Base-by-base conservation (phyloP, 2,329 filamentous ascomycete genomes). In the Ophiostoma sp. region DNA sequence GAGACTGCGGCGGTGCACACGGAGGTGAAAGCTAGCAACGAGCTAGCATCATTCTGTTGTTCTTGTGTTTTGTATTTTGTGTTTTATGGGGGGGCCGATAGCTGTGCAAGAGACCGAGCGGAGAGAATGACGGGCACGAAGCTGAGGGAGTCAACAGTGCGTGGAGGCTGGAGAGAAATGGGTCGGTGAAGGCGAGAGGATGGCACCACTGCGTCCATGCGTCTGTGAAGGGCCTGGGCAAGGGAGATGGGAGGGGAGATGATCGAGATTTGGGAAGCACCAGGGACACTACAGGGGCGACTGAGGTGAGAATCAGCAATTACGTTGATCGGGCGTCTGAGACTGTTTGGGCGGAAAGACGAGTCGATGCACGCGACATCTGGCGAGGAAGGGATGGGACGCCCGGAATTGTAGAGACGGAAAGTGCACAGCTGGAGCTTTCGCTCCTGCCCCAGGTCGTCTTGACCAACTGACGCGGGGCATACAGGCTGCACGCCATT, bases 131-230 rank as follows among this genome's bases (percentile, higher is more conserved):
- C 5, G 42, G 42, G 42, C 3, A 18, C 38, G 36, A 62, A 8
- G 58, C 6, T 3, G 11, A 62, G 58, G 2, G 27, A 27, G 27
- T 27, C 27, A 2, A 27, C 27, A 27, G 27, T 27, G 27, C 27
- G 11, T 14, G 45, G 45, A 49, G n/a, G 7, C 49, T 27, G n/a
- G 11, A 55, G 49, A 27, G 49, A 27, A 36, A 62, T 40, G 38
- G 38, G 58, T 40, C 58, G 58, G 58, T n/a, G 58, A 62, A 60
- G 27, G 55, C 36, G 55, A 40, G 58, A 55, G 38, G 58, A 62
- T 62, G 58, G 58, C 38, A 62, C 58, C 58, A 62, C 58, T 55
- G 18, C 27, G 38, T n/a, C 18, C 40, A 38, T 62, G 36, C 49
- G 14, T 18, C n/a, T 62, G 58, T 14, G 55, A 41, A 42, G 58